Evolutionary conservation across 768 basidiomycete species (phyloP), one percentile per base, ranked within the genome.

Genomic region (Tulasnella sp.): DNA sequence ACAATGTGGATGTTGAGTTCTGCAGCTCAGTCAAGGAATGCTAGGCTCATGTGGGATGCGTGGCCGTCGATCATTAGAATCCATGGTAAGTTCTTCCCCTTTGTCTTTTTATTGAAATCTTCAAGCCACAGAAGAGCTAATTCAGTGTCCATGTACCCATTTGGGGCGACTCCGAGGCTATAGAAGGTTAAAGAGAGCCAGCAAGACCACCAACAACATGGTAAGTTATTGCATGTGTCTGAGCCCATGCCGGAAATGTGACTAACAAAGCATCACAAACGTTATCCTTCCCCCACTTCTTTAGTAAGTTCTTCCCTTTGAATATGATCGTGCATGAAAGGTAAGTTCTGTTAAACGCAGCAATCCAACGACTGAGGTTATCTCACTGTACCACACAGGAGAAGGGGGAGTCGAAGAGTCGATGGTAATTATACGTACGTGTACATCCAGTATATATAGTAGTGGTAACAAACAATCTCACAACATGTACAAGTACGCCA

Each of bases 1-100:
- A 87, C 77, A 9, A 87, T 79, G 25, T 82, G 77, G 31, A 88
- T 87, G 0, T 82, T 79, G 76, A 86, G 75, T 0, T 79, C 69
- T 1, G 78, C 73, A 0, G 85, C 84, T 79, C 84, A 84, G 12
- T 82, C 74, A 17, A 88, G 83, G 76, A 87, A 85, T 3, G 71
- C 80, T 5, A 74, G 67, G 2, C 82, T 83, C 74, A 82, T 85
- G 74, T 88, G 86, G 0, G 85, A 86, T 69, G 81, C 83, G 74
- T 88, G 87, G 0, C 87, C 85, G 81, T 88, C 85, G 15, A 88
- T 81, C 7, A 85, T 77, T 11, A 88, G 84, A 0, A 86, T 77
- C 80, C 8, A 74, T 86, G 2, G 82, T 82, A 74, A 83, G 84
- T 54, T 54, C 52, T 54, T 54, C n/a, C 14, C 52, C 52, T 29